Evolutionary conservation across 2,329 filamentous ascomycete species (phyloP).

Genomic region (Geosmithia morbida): DNA sequence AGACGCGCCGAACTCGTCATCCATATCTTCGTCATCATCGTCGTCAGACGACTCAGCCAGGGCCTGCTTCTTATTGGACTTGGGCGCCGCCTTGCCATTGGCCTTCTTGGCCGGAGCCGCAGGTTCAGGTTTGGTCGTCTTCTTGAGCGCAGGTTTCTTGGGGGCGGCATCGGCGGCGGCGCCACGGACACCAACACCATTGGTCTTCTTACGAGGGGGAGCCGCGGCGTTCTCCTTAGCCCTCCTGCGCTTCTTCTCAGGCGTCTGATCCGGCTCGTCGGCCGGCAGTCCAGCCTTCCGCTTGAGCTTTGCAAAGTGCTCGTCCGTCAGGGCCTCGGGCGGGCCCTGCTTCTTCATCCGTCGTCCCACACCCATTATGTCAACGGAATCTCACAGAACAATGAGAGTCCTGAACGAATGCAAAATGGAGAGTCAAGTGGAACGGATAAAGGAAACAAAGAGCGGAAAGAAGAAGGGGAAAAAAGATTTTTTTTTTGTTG

Average conservation of each 20-base stretch:
- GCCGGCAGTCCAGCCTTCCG: slow-evolving; percentile 65
- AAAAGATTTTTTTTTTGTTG: background rate
- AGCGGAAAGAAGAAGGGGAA: background rate
- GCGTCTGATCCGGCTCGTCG: slow-evolving; percentile 38
- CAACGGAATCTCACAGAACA: background rate
- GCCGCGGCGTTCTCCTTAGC: slow-evolving; percentile 15
- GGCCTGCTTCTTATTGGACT: slow-evolving; percentile 23
- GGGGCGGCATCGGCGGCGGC: slow-evolving; percentile 1
- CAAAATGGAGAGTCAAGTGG: background rate
- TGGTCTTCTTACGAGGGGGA: slow-evolving; percentile 14
- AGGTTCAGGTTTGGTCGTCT: slow-evolving; percentile 19
- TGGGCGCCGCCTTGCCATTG: slow-evolving; percentile 18
- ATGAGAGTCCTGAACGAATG: background rate
- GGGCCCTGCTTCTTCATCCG: slow-evolving; percentile 94
- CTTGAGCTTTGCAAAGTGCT: slow-evolving; percentile 65
- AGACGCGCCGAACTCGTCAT: slow-evolving; percentile 26
- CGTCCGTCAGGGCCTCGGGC: slow-evolving; percentile 70
- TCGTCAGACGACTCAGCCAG: slow-evolving; percentile 22
- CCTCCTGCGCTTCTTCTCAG: slow-evolving; percentile 39
- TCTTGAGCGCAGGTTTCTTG: slow-evolving; percentile 15
- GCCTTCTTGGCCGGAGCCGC: slow-evolving; percentile 12
- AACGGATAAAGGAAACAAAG: background rate
- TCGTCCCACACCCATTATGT: slow-evolving; percentile 70
- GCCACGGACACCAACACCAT: slow-evolving; percentile 3
- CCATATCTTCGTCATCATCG: slow-evolving; percentile 22